phyloP scores from a whole-genome alignment of 2,329 filamentous ascomycete species.

The Neofusicoccum ribis region DNA sequence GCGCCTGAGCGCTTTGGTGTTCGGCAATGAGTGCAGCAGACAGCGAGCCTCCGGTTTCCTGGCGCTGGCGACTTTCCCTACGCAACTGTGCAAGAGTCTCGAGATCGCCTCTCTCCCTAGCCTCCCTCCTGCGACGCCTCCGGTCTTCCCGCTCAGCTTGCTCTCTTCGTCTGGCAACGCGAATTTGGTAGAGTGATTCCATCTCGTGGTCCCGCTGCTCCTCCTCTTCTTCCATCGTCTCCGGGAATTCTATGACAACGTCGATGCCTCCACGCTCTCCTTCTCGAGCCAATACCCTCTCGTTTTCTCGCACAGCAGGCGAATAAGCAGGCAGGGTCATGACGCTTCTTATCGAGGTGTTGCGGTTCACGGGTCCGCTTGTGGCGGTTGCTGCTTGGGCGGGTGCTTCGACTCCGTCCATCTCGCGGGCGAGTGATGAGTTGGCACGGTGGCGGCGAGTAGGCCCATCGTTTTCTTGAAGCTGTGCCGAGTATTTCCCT shows the following conservation, averaged over 20 bases:
- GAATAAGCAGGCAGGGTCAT: constrained; percentile 91
- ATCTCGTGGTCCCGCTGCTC: constrained; percentile 81
- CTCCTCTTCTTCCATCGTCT: constrained; percentile 78
- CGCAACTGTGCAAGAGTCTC: constrained; percentile 63
- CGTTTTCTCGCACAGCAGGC: constrained; percentile 68
- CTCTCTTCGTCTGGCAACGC: constrained; percentile 72
- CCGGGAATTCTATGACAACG: constrained; percentile 81
- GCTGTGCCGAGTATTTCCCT: constrained; percentile 30
- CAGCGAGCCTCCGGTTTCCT: constrained; percentile 25
- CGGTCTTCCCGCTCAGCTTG: constrained; percentile 75
- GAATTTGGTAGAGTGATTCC: constrained; percentile 89
- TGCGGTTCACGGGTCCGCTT: constrained; percentile 53
- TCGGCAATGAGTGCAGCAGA: constrained; percentile 55
- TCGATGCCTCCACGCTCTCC: constrained; percentile 92
- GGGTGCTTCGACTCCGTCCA: constrained; percentile 18
- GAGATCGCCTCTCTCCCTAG: constrained; percentile 69
- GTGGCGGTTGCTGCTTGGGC: constrained; percentile 16
- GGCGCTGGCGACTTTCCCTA: constrained; percentile 38
- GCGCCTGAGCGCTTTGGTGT: constrained; percentile 60
- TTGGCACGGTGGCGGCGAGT: constrained; percentile 24
- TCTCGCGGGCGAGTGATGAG: constrained; percentile 20
- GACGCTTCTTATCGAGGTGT: constrained; percentile 86
- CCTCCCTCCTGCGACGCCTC: constrained; percentile 68
- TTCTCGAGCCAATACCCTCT: constrained; percentile 82
- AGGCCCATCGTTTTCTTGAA: constrained; percentile 27